phyloP scores from a whole-genome alignment of 768 basidiomycete species.

The Lentinula sp. region DNA sequence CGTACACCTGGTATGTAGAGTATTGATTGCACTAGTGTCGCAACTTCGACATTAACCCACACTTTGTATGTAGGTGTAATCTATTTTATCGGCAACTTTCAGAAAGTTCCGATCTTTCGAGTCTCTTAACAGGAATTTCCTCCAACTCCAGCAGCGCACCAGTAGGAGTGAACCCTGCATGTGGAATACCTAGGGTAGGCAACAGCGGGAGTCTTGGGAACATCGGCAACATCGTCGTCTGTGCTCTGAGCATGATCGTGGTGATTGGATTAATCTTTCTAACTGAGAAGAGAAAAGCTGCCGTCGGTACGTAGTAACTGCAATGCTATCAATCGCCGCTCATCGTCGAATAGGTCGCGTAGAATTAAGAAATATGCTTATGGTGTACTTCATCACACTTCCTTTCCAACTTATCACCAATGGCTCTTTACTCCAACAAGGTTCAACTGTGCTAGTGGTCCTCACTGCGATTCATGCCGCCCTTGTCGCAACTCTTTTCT shows the following conservation, averaged over 20 bases:
- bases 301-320: conserved; percentile 61
- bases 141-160: conserved; percentile 50
- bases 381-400: conserved; percentile 64
- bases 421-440: conserved; percentile 76
- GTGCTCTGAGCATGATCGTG: conserved; percentile 62
- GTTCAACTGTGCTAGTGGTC: conserved; percentile 61
- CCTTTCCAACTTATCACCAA: conserved; percentile 78
- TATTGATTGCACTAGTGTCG: background rate
- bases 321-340: background rate
- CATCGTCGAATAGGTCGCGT: conserved; percentile 45
- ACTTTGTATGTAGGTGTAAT: conserved; percentile 51
- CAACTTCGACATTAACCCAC: background rate
- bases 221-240: conserved; percentile 80
- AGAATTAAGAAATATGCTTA: conserved; percentile 64
- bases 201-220: conserved; percentile 64
- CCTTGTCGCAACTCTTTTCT: conserved; percentile 70
- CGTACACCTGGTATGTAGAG: conserved; percentile 54
- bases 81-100: conserved; percentile 79
- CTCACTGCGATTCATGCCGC: conserved; percentile 79
- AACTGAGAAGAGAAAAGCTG: conserved; percentile 70
- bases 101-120: conserved; percentile 18
- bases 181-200: conserved; percentile 67
- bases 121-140: conserved; percentile 32
- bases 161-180: conserved; percentile 76
- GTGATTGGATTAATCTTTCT: conserved; percentile 48